These are phyloP conservation scores for Salix udensis DNA, from an alignment of 345 rosid genomes.

Conservation along the genomic window DNA sequence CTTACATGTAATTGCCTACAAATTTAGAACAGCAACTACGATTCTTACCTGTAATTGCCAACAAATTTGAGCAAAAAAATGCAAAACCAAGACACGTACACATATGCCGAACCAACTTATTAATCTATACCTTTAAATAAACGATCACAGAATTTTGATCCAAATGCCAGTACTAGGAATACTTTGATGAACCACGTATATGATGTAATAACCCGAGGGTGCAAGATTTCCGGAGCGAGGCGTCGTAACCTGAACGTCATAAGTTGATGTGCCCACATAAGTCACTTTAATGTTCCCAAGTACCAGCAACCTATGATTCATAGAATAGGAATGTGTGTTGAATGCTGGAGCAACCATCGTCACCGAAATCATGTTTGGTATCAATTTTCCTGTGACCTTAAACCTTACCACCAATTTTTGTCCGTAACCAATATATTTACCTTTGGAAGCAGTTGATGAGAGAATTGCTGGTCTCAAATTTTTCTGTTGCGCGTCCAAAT, in stretches of 20 bases:
- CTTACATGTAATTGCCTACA: background rate
- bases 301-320: too few species aligned
- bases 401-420: too few species aligned
- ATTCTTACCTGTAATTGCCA: background rate
- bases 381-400: too few species aligned
- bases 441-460: too few species aligned
- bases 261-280: slow-evolving; percentile 20
- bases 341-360: too few species aligned
- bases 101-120: background rate
- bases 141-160: slow-evolving; percentile 34
- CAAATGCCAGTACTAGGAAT: slow-evolving; percentile 75
- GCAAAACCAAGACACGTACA: background rate
- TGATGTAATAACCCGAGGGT: slow-evolving; percentile 65
- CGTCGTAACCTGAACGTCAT: slow-evolving; percentile 37
- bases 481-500: too few species aligned
- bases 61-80: background rate
- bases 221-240: slow-evolving; percentile 53
- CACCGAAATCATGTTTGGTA: too few species aligned
- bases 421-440: too few species aligned
- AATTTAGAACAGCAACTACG: background rate
- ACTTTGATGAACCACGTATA: slow-evolving; percentile 59
- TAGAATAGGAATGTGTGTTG: too few species aligned
- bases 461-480: too few species aligned
- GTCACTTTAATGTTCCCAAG: slow-evolving; percentile 40
- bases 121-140: background rate